Evolutionary conservation across 2,329 filamentous ascomycete genomes (phyloP), one percentile per base, ranked within the genome.

Genomic region (Diatrype stigma): DNA sequence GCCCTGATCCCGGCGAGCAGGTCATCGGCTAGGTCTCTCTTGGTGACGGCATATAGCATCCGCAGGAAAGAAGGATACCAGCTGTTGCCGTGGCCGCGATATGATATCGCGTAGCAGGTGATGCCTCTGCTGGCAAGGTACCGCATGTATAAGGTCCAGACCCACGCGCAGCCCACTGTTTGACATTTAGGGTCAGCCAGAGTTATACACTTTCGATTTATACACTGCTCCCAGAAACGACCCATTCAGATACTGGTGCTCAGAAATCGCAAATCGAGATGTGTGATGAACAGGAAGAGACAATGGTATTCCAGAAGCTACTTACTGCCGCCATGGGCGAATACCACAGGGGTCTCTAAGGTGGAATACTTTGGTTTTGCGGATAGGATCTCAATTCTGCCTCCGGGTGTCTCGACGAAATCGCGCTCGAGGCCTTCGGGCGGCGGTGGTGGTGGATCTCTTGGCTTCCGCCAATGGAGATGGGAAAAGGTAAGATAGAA

Each of bases 131-230:
- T 55, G 3, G 75, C 67, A 49, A 81, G 73, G 57, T 69, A 77
- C 22, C 64, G 66, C 70, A 82, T 74, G 57, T 78, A 82, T 42
- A 73, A 69, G 8, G 73, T 66, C 76, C 77, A 82, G 19, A 80
- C 70, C 61, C 72, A 73, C 7, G 79, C 80, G 49, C 69, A 70
- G 38, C 78, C 79, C 68, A 80, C 34, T 37, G 26, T 30, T 30
- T 10, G 10, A 30, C 10, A 10, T 30, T 5, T 30, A 30, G 5
- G 26, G 26, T 30, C 10, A 30, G 26, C 26, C 5, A 30, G 6
- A 6, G 26, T 30, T 30, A 30, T 30, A 30, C 10, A 10, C 10
- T 30, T 10, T 30, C 10, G 26, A 30, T 5, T 30, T 30, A 30
- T 30, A 30, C 26, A 30, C 26, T 30, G n/a, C n/a, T n/a, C n/a